A percentile compares a stretch with the other conserved stretches of the same genome.
Conservation (phyloP, 1,284 basidiomycete genomes). For the Papiliotrema fonsecae region DNA sequence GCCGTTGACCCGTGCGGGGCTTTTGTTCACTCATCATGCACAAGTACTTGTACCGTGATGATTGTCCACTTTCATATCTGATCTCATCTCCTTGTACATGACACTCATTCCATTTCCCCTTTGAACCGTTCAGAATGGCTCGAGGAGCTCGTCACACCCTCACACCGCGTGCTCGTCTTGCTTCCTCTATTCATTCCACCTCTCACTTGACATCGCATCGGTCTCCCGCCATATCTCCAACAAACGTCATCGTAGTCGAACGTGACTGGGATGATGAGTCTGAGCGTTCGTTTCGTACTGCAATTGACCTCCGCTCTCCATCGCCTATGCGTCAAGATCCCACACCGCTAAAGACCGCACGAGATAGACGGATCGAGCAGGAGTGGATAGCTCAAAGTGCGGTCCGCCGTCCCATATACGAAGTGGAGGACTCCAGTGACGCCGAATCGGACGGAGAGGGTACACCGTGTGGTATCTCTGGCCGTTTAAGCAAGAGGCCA, state of each 20-base stretch:
- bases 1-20: no score
- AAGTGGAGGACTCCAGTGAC: neutral
- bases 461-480: neutral
- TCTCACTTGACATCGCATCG: neutral
- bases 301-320: neutral
- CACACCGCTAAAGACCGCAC: neutral
- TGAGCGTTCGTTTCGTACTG: neutral
- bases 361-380: neutral
- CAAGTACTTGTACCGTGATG: no score
- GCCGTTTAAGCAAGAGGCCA: neutral
- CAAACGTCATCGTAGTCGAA: neutral
- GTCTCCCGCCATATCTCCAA: neutral
- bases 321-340: neutral
- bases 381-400: neutral
- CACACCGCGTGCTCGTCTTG: no score
- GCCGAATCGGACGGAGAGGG: neutral
- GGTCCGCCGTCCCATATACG: neutral
- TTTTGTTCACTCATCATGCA: no score
- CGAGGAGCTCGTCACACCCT: no score
- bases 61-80: no score
- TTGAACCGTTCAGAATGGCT: no score
- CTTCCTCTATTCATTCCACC: conserved; percentile 16
- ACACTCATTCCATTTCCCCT: no score
- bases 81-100: no score
- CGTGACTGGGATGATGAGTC: neutral